These are phyloP conservation scores for Friedmanniomyces endolithicus DNA, from an alignment of 495 filamentous ascomycete genomes.

Conservation along the genomic window DNA sequence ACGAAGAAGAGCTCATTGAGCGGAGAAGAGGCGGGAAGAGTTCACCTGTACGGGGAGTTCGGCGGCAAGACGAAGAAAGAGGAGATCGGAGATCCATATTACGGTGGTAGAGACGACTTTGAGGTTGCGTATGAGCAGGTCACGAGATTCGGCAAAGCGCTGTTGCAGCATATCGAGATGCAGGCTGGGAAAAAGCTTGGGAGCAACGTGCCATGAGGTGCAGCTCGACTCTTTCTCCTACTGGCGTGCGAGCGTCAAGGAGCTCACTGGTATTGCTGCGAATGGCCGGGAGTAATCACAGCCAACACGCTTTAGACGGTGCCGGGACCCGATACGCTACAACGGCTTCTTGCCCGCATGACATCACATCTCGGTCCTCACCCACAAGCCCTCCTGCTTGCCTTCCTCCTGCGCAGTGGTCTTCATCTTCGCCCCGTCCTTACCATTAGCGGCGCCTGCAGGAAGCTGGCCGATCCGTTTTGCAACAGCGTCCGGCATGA, in stretches of 20 bases:
- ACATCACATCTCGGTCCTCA: neutral
- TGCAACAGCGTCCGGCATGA: neutral
- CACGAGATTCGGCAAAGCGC: constrained; percentile 63
- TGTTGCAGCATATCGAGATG: constrained; percentile 40
- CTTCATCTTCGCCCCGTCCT: neutral
- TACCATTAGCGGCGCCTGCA: neutral
- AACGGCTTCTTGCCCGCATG: neutral
- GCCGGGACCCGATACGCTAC: too few relatives aligned
- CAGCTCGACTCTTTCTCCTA: too few relatives aligned
- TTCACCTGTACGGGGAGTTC: constrained; percentile 81
- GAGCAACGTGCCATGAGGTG: neutral
- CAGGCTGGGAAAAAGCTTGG: constrained; percentile 5
- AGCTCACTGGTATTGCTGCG: too few relatives aligned
- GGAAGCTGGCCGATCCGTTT: neutral
- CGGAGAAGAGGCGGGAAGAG: constrained; percentile 35
- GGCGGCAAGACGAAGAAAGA: constrained; percentile 49
- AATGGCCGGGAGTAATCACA: too few relatives aligned
- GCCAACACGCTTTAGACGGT: too few relatives aligned
- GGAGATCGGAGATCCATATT: constrained; percentile 80
- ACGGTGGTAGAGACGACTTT: constrained; percentile 72
- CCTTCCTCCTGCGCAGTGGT: neutral
- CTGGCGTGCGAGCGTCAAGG: too few relatives aligned
- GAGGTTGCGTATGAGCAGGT: constrained; percentile 77
- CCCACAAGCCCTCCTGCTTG: constrained; percentile 1
- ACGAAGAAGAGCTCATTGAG: constrained; percentile 39